Percentiles rank a stretch among this genome's conserved stretches.
These are phyloP conservation scores for Lentinula edodes DNA, from an alignment of 768 basidiomycete species.

Conservation along the genomic window DNA sequence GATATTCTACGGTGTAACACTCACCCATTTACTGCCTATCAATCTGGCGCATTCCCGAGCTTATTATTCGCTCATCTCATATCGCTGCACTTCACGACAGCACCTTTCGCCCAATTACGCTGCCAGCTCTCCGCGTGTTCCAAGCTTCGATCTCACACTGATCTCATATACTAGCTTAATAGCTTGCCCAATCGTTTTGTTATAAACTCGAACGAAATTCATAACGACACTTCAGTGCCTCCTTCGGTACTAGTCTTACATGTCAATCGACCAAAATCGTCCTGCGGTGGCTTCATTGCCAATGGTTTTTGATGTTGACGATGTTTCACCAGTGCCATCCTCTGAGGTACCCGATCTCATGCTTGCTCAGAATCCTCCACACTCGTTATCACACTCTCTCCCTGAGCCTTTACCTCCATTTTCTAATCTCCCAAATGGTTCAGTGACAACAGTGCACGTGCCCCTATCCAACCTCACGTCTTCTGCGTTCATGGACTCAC, in stretches of 20 bases:
- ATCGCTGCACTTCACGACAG: neutral
- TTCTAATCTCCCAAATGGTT: constrained; percentile 21
- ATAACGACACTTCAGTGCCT: neutral
- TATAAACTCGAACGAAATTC: constrained; percentile 2
- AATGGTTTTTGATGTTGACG: constrained; percentile 30
- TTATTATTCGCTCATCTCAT: neutral
- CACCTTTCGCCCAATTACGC: neutral
- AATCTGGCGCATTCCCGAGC: neutral
- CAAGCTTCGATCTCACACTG: constrained; percentile 7
- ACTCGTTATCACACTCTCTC: constrained; percentile 25
- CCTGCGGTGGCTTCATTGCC: constrained; percentile 8
- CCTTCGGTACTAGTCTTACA: constrained; percentile 5
- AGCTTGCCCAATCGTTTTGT: neutral
- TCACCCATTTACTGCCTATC: neutral
- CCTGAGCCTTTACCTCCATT: constrained; percentile 20
- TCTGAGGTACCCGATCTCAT: constrained; percentile 20
- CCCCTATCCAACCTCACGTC: constrained; percentile 31
- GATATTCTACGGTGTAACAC: neutral
- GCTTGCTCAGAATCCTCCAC: constrained; percentile 14
- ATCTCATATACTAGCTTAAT: constrained; percentile 2
- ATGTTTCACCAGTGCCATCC: constrained; percentile 19
- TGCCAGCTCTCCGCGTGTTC: constrained; percentile 6
- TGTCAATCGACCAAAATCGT: constrained; percentile 6
- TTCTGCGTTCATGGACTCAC: constrained; percentile 24
- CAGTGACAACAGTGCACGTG: constrained; percentile 30